Conservation (phyloP, 805 yeast species). For the Pichia kluyveri region DNA sequence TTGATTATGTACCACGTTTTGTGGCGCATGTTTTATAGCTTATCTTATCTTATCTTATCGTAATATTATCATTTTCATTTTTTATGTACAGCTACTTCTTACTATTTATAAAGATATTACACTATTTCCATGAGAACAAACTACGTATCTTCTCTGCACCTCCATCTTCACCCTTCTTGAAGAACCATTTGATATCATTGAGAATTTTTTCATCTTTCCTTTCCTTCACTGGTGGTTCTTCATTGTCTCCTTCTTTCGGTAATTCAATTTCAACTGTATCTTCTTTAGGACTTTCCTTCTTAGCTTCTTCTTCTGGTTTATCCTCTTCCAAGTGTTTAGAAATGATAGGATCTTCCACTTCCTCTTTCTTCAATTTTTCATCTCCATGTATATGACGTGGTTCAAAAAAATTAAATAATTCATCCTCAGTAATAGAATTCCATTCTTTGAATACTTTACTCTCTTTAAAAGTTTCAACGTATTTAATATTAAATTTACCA, state of each 20-base stretch:
- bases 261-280: not conserved
- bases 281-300: not conserved
- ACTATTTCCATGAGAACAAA: not conserved
- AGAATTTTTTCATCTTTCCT: not conserved
- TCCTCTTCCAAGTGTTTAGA: no score
- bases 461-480: constrained; percentile 42
- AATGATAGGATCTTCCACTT: not conserved
- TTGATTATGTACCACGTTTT: no score
- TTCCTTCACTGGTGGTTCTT: not conserved
- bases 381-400: constrained; percentile 19
- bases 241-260: not conserved
- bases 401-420: constrained; percentile 41
- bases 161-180: not conserved
- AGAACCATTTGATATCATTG: not conserved
- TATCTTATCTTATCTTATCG: no score
- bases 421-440: constrained; percentile 52
- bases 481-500: constrained; percentile 24
- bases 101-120: no score
- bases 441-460: constrained; percentile 51
- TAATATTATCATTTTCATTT: no score
- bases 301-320: not conserved
- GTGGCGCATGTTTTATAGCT: no score
- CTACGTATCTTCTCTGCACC: not conserved
- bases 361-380: not conserved
- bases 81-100: no score